Evolutionary conservation across 2,329 filamentous ascomycete genomes (phyloP).

Genomic region (Talaromyces marneffei): DNA sequence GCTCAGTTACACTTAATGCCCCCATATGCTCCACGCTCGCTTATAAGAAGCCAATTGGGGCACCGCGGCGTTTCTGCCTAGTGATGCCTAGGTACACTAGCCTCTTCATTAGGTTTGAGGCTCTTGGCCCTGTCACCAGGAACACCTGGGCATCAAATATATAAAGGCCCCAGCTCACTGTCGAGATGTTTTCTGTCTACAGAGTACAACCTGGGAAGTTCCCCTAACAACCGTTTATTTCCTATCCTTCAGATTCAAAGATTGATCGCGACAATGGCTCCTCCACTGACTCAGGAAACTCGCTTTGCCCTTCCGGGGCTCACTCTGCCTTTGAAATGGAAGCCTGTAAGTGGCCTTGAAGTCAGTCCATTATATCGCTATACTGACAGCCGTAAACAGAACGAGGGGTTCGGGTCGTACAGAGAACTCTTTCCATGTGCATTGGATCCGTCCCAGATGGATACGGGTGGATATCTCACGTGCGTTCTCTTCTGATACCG

Average conservation of each 20-base stretch:
- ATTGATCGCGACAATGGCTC: background rate
- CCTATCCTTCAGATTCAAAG: background rate
- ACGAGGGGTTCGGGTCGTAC: background rate
- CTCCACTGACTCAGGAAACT: background rate
- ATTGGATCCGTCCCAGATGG: slow-evolving; percentile 27
- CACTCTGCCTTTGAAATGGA: background rate
- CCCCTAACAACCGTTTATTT: background rate
- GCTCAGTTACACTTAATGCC: background rate
- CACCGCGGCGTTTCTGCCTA: background rate
- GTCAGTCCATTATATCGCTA: background rate
- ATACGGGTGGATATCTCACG: slow-evolving; percentile 22
- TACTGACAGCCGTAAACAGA: background rate
- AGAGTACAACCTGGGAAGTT: too few relatives aligned
- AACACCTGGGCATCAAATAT: background rate
- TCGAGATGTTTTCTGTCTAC: background rate
- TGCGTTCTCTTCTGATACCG: slow-evolving; percentile 8
- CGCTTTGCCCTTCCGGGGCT: slow-evolving; percentile 19
- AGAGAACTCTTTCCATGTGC: slow-evolving; percentile 24
- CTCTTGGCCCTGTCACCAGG: background rate
- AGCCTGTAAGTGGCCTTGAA: background rate
- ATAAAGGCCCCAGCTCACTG: background rate
- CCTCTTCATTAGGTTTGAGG: background rate
- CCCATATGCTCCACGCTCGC: background rate
- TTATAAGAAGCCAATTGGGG: background rate
- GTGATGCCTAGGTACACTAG: background rate